Percentiles rank a stretch among this genome's conserved stretches.
Conservation (phyloP, 106 monocot genomes). For the Chionographis japonica region DNA sequence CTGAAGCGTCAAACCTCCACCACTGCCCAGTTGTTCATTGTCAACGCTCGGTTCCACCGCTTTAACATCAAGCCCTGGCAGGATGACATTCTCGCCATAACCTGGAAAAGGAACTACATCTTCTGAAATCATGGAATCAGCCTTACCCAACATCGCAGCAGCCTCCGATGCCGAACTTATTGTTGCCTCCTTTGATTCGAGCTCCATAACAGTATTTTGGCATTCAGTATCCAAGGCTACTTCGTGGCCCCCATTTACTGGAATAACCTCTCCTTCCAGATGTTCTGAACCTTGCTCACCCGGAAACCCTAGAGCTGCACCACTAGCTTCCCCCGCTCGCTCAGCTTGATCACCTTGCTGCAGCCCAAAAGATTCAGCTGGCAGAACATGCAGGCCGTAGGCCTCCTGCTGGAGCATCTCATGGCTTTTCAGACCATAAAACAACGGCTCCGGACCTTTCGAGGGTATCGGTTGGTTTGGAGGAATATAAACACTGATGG, state of each 20-base stretch:
- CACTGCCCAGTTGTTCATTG: neutral
- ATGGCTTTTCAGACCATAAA: conserved; percentile 38
- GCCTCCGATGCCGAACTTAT: neutral
- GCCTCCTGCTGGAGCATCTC: conserved; percentile 30
- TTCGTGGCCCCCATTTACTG: neutral
- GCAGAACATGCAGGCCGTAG: neutral
- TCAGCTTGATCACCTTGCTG: neutral
- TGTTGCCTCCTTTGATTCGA: neutral
- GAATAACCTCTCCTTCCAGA: neutral
- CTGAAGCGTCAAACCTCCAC: neutral
- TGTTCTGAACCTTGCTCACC: neutral
- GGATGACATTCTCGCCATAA: neutral
- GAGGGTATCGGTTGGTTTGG: conserved; percentile 33
- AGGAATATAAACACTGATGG: conserved; percentile 46
- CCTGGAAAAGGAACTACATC: neutral
- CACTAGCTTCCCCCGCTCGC: neutral
- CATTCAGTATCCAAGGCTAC: neutral
- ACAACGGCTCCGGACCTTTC: conserved; percentile 29
- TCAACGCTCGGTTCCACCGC: neutral
- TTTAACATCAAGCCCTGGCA: neutral
- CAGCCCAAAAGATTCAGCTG: neutral
- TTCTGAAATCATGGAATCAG: neutral
- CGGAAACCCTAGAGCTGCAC: neutral
- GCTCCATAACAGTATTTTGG: neutral
- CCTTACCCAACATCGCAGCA: neutral